phyloP scores from a whole-genome alignment of 495 filamentous ascomycete genomes.

The Aspergillus kassunensis region DNA sequence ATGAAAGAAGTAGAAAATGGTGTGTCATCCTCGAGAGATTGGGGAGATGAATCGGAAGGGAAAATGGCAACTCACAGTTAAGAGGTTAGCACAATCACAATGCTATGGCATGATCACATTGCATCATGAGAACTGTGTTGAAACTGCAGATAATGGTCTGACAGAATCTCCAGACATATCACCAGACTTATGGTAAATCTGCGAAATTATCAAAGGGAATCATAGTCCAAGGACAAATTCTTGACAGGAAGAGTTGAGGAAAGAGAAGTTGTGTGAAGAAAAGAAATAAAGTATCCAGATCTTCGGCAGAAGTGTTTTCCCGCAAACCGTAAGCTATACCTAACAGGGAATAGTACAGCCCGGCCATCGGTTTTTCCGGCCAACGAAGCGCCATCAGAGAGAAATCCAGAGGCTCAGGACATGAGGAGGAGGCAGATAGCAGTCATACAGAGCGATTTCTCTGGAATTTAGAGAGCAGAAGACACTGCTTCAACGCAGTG shows the following conservation, averaged over 20 bases:
- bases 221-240: background rate
- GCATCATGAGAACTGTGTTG: background rate
- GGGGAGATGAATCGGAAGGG: slow-evolving; percentile 6
- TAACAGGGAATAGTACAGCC: slow-evolving; percentile 21
- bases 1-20: slow-evolving; percentile 81
- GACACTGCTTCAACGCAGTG: background rate
- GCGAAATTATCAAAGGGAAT: too few species aligned
- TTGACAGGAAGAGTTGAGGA: slow-evolving; percentile 1
- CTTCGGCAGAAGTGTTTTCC: slow-evolving; percentile 18
- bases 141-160: background rate
- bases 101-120: slow-evolving; percentile 16
- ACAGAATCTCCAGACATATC: slow-evolving; percentile 1
- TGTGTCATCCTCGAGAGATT: slow-evolving; percentile 74
- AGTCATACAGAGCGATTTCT: slow-evolving; percentile 4
- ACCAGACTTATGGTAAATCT: background rate
- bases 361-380: slow-evolving; percentile 18
- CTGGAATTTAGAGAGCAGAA: background rate
- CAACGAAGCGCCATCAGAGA: slow-evolving; percentile 8
- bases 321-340: slow-evolving; percentile 25
- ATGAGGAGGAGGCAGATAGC: slow-evolving; percentile 8
- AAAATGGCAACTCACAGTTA: too few species aligned
- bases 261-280: slow-evolving; percentile 24
- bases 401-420: slow-evolving; percentile 6
- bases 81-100: too few species aligned
- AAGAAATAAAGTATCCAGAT: slow-evolving; percentile 19